phyloP scores from a whole-genome alignment of 1,284 basidiomycete species.

The Cryptococcus hybrid region DNA sequence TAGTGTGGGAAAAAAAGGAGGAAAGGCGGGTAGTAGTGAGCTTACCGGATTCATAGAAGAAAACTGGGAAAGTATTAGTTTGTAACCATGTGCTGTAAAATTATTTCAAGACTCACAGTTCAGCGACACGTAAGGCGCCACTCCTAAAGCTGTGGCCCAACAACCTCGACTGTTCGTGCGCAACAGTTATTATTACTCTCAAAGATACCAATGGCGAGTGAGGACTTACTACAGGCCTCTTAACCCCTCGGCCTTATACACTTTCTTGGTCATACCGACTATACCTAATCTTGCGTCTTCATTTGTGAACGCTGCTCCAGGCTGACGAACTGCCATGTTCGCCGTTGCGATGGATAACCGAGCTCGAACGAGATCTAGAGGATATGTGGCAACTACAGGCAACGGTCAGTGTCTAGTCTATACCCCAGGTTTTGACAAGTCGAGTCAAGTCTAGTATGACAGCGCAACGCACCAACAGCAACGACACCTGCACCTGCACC shows the following conservation, averaged over 20 bases:
- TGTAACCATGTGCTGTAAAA: too few relatives aligned
- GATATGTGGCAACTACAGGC: slow-evolving; percentile 73
- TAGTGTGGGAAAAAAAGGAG: neutral
- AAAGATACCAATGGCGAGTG: neutral
- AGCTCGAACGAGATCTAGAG: slow-evolving; percentile 88
- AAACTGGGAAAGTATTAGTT: too few relatives aligned
- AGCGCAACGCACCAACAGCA: slow-evolving; percentile 66
- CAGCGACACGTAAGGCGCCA: slow-evolving; percentile 72
- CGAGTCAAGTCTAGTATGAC: neutral
- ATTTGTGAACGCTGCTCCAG: slow-evolving; percentile 25
- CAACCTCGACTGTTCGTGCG: slow-evolving; percentile 57
- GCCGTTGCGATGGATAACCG: slow-evolving; percentile 86
- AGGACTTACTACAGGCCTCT: slow-evolving; percentile 70
- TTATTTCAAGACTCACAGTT: slow-evolving; percentile 24
- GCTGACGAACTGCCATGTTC: slow-evolving; percentile 43
- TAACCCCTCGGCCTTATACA: slow-evolving; percentile 65
- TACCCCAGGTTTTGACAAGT: neutral
- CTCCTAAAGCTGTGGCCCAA: slow-evolving; percentile 82
- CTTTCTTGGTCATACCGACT: slow-evolving; percentile 82
- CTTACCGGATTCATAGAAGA: too few relatives aligned
- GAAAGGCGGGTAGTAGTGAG: too few relatives aligned
- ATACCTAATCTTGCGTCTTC: slow-evolving; percentile 62
- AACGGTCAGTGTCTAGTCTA: neutral
- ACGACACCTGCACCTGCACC: slow-evolving; percentile 89
- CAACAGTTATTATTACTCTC: slow-evolving; percentile 5